These are phyloP conservation scores for Backusella luteola DNA, from an alignment of 192 early-diverging fungal species.

Conservation along the genomic window DNA sequence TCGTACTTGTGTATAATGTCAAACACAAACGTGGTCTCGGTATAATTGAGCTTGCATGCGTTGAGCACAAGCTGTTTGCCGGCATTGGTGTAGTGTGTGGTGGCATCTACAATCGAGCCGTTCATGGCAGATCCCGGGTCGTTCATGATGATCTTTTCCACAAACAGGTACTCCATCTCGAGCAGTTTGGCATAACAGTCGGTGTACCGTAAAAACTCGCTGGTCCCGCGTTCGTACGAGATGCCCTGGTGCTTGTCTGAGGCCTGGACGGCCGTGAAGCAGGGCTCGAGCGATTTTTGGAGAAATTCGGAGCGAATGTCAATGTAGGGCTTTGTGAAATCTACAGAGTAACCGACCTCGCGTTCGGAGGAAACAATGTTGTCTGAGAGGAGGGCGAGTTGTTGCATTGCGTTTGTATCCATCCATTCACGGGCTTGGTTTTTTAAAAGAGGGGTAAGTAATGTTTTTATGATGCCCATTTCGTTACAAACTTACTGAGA, in stretches of 20 bases:
- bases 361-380: constrained; percentile 45
- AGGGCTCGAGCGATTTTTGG: constrained; percentile 49
- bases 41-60: constrained; percentile 47
- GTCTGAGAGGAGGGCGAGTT: constrained; percentile 42
- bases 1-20: constrained; percentile 59
- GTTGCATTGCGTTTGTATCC: constrained; percentile 19
- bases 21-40: constrained; percentile 68
- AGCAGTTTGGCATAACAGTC: constrained; percentile 59
- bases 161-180: constrained; percentile 65
- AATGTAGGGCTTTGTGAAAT: constrained; percentile 61
- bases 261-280: constrained; percentile 47
- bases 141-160: constrained; percentile 57
- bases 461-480: neutral
- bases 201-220: constrained; percentile 59
- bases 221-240: constrained; percentile 62
- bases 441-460: neutral
- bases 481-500: constrained; percentile 14
- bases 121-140: constrained; percentile 51
- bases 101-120: constrained; percentile 42
- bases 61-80: constrained; percentile 50
- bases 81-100: constrained; percentile 48
- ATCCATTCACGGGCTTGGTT: constrained; percentile 10
- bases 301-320: constrained; percentile 69
- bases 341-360: constrained; percentile 47
- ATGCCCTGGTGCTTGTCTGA: constrained; percentile 46